Evolutionary conservation across 2,329 filamentous ascomycete species (phyloP), one percentile per base, ranked within the genome.

Genomic region (Epichloe aotearoae): DNA sequence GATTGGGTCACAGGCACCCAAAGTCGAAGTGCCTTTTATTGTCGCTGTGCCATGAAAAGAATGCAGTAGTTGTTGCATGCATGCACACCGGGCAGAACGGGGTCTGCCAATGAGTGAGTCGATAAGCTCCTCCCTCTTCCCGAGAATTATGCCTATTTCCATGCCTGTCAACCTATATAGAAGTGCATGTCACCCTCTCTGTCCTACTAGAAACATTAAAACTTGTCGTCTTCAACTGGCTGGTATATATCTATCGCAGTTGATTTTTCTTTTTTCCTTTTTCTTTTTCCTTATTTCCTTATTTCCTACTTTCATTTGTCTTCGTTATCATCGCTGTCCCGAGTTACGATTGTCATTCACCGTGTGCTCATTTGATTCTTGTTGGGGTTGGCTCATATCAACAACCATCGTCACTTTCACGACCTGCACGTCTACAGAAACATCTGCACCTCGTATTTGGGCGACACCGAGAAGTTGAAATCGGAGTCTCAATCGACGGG

Each of bases 291-390:
- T 26, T 54, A 54, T 20, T 33, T 56, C 55, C 26, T 30, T 30
- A 54, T 55, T 33, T 46, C 53, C 56, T 59, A 55, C 47, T 59
- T 58, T 59, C 52, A 52, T 57, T 58, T 42, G 36, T 42, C 30
- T 49, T 55, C 53, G 57, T 38, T 47, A 43, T 54, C 50, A 55
- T 15, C 19, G 19, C 40, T 42, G 12, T 42, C 30, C 3, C 30
- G 30, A 30, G 30, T 39, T 19, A 19, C 14, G n/a, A 19, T 40
- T 40, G 7, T 8, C n/a, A 40, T 40, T n/a, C 7, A 17, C 6
- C 15, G 7, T 39, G 15, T 39, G 38, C 14, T 30, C 14, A 39
- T 39, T 17, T 10, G 6, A 7, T 40, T 40, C 17, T 40, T 15
- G 15, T 40, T 11, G 38, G 8, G 4, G 38, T 4, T 40, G 17